These are phyloP conservation scores for Wickerhamomyces sp. DNA, from an alignment of 1,139 yeast genomes.

Conservation along the genomic window DNA sequence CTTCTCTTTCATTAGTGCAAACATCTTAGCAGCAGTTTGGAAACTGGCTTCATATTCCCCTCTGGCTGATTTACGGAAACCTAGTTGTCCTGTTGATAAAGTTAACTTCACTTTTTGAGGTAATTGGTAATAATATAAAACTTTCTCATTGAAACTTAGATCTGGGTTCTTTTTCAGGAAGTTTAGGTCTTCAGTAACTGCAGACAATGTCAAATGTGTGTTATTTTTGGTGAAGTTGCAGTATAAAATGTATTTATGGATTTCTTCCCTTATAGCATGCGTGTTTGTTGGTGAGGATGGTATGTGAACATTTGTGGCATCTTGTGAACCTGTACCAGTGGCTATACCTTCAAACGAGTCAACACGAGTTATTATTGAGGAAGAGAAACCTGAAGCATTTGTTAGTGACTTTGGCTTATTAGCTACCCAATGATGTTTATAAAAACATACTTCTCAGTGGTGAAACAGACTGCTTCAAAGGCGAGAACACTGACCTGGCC, in stretches of 20 bases:
- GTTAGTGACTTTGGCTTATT: too few relatives aligned
- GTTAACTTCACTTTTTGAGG: constrained; percentile 72
- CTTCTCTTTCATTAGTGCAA: constrained; percentile 62
- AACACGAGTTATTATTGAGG: not conserved
- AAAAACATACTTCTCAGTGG: not conserved
- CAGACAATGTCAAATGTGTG: constrained; percentile 72
- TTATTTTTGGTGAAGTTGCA: constrained; percentile 79
- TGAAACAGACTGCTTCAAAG: not conserved
- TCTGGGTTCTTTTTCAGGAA: constrained; percentile 51
- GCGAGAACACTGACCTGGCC: not conserved
- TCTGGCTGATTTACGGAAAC: constrained; percentile 74
- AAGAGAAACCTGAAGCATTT: not conserved
- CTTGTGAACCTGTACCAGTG: too few relatives aligned
- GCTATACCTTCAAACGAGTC: not conserved
- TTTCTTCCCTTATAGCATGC: constrained; percentile 7
- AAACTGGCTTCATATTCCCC: constrained; percentile 95
- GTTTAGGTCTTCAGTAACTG: constrained; percentile 63
- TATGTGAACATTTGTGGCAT: constrained; percentile 3
- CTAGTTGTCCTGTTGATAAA: constrained; percentile 67
- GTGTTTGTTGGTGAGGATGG: not conserved
- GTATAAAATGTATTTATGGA: constrained; percentile 62
- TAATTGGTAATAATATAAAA: constrained; percentile 71
- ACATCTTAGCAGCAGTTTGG: constrained; percentile 74
- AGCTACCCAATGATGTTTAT: not conserved
- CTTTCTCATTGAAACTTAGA: constrained; percentile 62